Evolutionary conservation across 768 basidiomycete species (phyloP).

Genomic region (Boletus coccyginus): DNA sequence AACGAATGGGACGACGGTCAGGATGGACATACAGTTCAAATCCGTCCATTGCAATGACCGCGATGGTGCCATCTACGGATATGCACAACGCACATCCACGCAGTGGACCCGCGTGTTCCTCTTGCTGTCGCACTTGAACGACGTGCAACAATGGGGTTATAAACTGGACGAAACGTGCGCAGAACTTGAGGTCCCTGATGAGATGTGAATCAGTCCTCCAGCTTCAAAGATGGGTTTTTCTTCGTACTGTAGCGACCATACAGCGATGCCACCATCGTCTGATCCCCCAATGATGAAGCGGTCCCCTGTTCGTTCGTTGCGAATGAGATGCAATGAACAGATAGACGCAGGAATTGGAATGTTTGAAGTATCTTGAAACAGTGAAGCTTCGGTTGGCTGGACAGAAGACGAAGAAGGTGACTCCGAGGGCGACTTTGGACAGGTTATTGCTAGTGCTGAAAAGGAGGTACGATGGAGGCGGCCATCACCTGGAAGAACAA

Average conservation of each 20-base stretch:
- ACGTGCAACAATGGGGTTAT: constrained; percentile 59
- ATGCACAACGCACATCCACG: constrained; percentile 70
- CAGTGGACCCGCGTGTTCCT: constrained; percentile 53
- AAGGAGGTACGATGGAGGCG: constrained; percentile 46
- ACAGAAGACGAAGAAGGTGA: not conserved
- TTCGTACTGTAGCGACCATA: constrained; percentile 68
- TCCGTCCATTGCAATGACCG: constrained; percentile 68
- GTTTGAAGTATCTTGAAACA: constrained; percentile 42
- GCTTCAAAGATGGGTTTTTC: not conserved
- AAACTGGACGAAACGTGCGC: constrained; percentile 74
- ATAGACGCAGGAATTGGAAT: constrained; percentile 45
- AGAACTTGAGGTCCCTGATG: constrained; percentile 57
- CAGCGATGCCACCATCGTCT: constrained; percentile 73
- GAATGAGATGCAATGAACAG: constrained; percentile 48
- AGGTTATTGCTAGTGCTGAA: constrained; percentile 29
- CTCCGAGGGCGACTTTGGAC: not conserved
- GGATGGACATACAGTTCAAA: constrained; percentile 69
- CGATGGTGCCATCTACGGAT: constrained; percentile 78
- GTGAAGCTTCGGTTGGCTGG: not conserved
- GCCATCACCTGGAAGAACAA: constrained; percentile 47
- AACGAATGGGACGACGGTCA: not conserved
- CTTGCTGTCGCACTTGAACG: constrained; percentile 46
- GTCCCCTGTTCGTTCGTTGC: constrained; percentile 59
- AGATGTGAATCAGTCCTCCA: not conserved
- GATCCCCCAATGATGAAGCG: constrained; percentile 68